Evolutionary conservation across 2,329 filamentous ascomycete species (phyloP), one percentile per base, ranked within the genome.

Genomic region (Sarocladium kiliense): DNA sequence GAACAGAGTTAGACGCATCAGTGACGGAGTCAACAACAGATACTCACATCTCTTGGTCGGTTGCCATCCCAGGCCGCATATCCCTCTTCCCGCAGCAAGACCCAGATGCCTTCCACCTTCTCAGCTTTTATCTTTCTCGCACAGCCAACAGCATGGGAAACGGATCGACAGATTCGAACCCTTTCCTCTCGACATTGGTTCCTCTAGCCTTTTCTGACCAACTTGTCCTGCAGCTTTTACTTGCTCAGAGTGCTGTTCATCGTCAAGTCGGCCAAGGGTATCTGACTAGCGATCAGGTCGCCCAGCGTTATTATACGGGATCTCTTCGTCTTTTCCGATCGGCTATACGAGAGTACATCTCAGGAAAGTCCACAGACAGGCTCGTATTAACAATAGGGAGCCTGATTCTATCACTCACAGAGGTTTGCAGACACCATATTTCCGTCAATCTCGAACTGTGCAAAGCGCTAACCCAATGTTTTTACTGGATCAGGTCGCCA

Each of bases 71-170:
- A 5, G 25, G 25, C 44, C 21, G 44, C 25, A n/a, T 47, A 12
- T 47, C 44, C 4, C 23, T 47, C 11, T 18, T 47, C 14, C 44
- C 44, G 3, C 23, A 47, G 44, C 44, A 47, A 47, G 44, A 47
- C 25, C 44, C 44, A 10, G 44, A 47, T 27, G 44, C 59, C 56
- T 65, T 67, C 65, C 70, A 70, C 41, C 62, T 74, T n/a, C 60
- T 73, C 6, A 68, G 66, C 53, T 66, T 71, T 56, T 74, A 73
- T 55, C 55, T 73, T 4, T 62, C 63, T 16, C 66, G 65, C 1
- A 73, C 71, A 1, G 68, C 70, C 5, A 63, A 65, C 18, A 69
- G 68, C 41, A 73, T 73, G 71, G 69, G 66, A 30, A 74, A 74
- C 54, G 70, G 70, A 0, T 70, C 71, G 1, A 72, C 68, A 0